A percentile compares a stretch with the other conserved stretches of the same genome.
Conservation (phyloP, 2,329 filamentous ascomycete species). For the Fusarium cicatricum region DNA sequence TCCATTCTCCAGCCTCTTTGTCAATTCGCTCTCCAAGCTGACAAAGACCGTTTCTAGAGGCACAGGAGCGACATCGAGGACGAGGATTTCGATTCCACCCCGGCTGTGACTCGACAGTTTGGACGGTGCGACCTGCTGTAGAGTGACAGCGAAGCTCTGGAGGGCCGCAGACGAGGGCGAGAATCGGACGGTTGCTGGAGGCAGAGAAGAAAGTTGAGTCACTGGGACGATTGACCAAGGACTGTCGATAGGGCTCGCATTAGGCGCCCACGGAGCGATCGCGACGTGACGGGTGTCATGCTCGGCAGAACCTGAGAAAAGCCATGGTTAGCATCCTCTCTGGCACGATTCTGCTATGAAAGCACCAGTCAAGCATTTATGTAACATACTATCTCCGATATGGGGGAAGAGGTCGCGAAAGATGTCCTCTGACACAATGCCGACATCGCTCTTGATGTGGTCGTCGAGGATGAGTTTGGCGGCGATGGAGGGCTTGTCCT, state of each 20-base stretch:
- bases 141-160: conserved; percentile 78
- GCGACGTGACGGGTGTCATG: conserved; percentile 69
- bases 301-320: conserved; percentile 34
- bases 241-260: conserved; percentile 64
- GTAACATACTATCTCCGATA: conserved; percentile 59
- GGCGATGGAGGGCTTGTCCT: conserved; percentile 78
- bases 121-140: conserved; percentile 78
- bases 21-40: conserved; percentile 80
- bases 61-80: conserved; percentile 82
- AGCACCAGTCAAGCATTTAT: background rate
- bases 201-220: conserved; percentile 67
- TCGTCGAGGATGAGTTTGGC: conserved; percentile 87
- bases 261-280: conserved; percentile 76
- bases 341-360: background rate
- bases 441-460: conserved; percentile 84
- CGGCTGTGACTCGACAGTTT: conserved; percentile 77
- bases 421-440: conserved; percentile 86
- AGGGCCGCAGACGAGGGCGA: conserved; percentile 76
- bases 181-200: conserved; percentile 82
- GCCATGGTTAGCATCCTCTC: conserved; percentile 6
- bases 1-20: conserved; percentile 81
- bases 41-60: conserved; percentile 87
- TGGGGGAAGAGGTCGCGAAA: conserved; percentile 82
- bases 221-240: conserved; percentile 89
- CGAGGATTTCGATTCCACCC: conserved; percentile 81